Conservation (phyloP, 2,329 filamentous ascomycete species). For the Apiospora phragmitis region DNA sequence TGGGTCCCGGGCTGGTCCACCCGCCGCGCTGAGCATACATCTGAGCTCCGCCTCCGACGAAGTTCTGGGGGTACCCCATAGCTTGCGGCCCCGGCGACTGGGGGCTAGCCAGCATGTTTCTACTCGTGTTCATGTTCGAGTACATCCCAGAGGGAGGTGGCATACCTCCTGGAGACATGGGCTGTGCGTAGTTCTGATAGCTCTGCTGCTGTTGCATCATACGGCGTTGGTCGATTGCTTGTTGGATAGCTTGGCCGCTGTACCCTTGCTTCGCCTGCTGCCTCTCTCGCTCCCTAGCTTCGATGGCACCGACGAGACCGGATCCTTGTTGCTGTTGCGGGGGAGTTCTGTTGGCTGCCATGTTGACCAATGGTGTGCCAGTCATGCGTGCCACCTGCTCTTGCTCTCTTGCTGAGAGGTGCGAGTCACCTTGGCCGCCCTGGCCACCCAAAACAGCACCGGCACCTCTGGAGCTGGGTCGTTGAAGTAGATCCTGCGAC, state of each 20-base stretch:
- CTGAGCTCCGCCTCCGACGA: slow-evolving; percentile 27
- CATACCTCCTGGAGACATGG: slow-evolving; percentile 23
- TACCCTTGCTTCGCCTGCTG: slow-evolving; percentile 68
- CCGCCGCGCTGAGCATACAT: slow-evolving; percentile 35
- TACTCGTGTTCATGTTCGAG: slow-evolving; percentile 28
- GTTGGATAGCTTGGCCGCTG: slow-evolving; percentile 69
- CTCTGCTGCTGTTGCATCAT: slow-evolving; percentile 39
- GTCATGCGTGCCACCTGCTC: slow-evolving; percentile 85
- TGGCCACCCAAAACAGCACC: slow-evolving; percentile 46
- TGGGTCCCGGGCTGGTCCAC: slow-evolving; percentile 30
- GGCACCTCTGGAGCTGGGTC: slow-evolving; percentile 56
- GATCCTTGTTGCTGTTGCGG: slow-evolving; percentile 42
- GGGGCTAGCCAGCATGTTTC: slow-evolving; percentile 17
- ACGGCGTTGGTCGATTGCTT: slow-evolving; percentile 70
- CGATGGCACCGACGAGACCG: slow-evolving; percentile 77
- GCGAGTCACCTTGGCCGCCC: slow-evolving; percentile 48
- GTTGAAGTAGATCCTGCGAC: slow-evolving; percentile 41
- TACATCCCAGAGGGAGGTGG: slow-evolving; percentile 33
- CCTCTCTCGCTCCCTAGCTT: slow-evolving; percentile 76
- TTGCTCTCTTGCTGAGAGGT: slow-evolving; percentile 83
- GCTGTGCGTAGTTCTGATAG: neutral
- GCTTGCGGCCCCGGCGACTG: slow-evolving; percentile 28
- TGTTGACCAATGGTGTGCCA: slow-evolving; percentile 71
- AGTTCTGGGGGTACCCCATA: slow-evolving; percentile 26
- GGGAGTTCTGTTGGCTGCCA: slow-evolving; percentile 55